phyloP scores from a whole-genome alignment of 805 yeast species.

The Saccharomyces mikatae region DNA sequence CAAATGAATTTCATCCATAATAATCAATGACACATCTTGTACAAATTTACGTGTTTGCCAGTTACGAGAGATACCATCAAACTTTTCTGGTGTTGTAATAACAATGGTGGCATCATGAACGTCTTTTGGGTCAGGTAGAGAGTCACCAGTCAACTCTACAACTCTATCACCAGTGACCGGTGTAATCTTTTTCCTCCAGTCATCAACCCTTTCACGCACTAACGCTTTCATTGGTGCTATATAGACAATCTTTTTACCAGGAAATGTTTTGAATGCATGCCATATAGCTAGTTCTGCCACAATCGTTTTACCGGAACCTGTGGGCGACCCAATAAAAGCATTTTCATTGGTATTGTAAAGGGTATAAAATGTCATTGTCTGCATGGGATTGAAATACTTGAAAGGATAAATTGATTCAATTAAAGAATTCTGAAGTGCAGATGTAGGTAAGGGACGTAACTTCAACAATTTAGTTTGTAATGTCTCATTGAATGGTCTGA shows the following conservation, averaged over 20 bases:
- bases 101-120: slow-evolving; percentile 76
- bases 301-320: slow-evolving; percentile 96
- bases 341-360: slow-evolving; percentile 71
- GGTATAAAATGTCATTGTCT: slow-evolving; percentile 91
- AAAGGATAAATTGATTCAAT: slow-evolving; percentile 70
- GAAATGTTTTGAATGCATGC: slow-evolving; percentile 84
- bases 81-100: slow-evolving; percentile 91
- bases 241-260: slow-evolving; percentile 79
- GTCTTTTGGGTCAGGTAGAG: slow-evolving; percentile 79
- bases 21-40: slow-evolving; percentile 72
- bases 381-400: slow-evolving; percentile 94
- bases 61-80: slow-evolving; percentile 96
- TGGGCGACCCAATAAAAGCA: slow-evolving; percentile 93
- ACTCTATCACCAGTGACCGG: slow-evolving; percentile 89
- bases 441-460: slow-evolving; percentile 76
- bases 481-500: slow-evolving; percentile 82
- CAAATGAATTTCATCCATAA: slow-evolving; percentile 94
- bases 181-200: slow-evolving; percentile 68
- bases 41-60: slow-evolving; percentile 78
- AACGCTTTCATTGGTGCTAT: slow-evolving; percentile 91
- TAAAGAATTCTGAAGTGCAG: slow-evolving; percentile 63
- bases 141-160: slow-evolving; percentile 88
- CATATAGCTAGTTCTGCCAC: slow-evolving; percentile 96
- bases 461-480: slow-evolving; percentile 72
- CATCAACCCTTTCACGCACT: slow-evolving; percentile 94